A percentile compares a stretch with the other conserved stretches of the same genome.
Evolutionary conservation across 1,284 basidiomycete species (phyloP).

Genomic region (Cryptococcus amylolentus): DNA sequence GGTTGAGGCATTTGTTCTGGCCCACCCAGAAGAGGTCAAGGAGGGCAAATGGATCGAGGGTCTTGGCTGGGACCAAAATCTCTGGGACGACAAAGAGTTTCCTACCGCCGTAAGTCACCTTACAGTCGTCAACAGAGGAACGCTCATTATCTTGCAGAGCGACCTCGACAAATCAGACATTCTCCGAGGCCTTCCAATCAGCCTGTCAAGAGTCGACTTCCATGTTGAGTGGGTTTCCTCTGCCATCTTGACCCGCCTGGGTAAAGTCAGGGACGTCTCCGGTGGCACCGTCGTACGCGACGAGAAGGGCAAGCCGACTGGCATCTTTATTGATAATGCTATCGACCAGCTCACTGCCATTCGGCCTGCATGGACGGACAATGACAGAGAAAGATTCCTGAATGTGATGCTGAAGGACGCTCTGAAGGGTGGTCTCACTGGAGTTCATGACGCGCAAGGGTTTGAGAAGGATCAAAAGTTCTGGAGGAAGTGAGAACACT

Average conservation of each 20-base stretch:
- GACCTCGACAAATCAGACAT: conserved; percentile 64
- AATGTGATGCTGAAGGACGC: conserved; percentile 64
- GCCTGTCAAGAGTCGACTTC: conserved; percentile 69
- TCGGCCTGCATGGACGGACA: conserved; percentile 61
- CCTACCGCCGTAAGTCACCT: conserved; percentile 65
- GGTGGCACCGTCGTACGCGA: conserved; percentile 76
- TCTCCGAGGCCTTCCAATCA: conserved; percentile 64
- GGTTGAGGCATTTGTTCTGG: conserved; percentile 61
- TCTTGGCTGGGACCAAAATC: conserved; percentile 89
- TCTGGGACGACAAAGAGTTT: conserved; percentile 59
- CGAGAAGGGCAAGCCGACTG: conserved; percentile 64
- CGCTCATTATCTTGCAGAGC: conserved; percentile 47
- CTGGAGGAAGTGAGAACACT: conserved; percentile 58
- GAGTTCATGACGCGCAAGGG: conserved; percentile 74
- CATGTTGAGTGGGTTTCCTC: conserved; percentile 81
- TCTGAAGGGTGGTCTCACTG: conserved; percentile 69
- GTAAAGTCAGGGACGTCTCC: conserved; percentile 56
- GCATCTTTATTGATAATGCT: conserved; percentile 53
- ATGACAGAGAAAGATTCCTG: conserved; percentile 61
- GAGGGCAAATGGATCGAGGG: conserved; percentile 70
- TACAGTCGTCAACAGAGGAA: neutral
- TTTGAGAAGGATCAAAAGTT: conserved; percentile 59
- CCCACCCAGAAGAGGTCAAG: conserved; percentile 33
- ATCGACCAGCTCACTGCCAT: conserved; percentile 47
- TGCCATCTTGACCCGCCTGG: conserved; percentile 61